Evolutionary conservation across 78 protist species (phyloP).

Genomic region (Anaeramoeba ignava): DNA sequence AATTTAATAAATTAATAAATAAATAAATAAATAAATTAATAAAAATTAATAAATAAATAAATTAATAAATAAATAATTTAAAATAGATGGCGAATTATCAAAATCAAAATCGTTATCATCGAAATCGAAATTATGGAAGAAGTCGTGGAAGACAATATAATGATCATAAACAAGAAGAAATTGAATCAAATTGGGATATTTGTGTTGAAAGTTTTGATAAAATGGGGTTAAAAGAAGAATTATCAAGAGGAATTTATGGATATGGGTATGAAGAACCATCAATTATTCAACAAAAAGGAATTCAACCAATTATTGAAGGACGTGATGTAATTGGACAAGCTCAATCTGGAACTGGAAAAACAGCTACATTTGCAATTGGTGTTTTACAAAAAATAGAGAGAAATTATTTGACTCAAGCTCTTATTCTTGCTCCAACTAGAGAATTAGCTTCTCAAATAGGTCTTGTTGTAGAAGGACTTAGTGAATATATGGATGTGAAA

Average conservation of each 20-base stretch:
- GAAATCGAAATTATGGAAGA: no score
- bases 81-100: no score
- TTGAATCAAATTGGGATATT: no score
- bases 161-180: no score
- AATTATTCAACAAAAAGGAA: constrained; percentile 94
- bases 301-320: constrained; percentile 68
- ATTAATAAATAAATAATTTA: no score
- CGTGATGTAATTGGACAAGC: constrained; percentile 97
- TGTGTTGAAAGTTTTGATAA: no score
- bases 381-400: constrained; percentile 40
- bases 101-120: no score
- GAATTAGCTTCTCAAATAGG: constrained; percentile 96
- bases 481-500: constrained; percentile 69
- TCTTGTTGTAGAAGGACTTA: constrained; percentile 66
- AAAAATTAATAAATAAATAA: no score
- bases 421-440: constrained; percentile 94
- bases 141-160: no score
- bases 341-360: constrained; percentile 89
- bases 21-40: no score
- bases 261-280: constrained; percentile 96
- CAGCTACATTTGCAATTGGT: constrained; percentile 70
- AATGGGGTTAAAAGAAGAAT: neutral
- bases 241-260: constrained; percentile 64
- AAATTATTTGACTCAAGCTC: neutral
- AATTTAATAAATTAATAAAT: no score